Evolutionary conservation across 2,329 filamentous ascomycete species (phyloP), one percentile per base, ranked within the genome.

Genomic region (Onygena corvina): DNA sequence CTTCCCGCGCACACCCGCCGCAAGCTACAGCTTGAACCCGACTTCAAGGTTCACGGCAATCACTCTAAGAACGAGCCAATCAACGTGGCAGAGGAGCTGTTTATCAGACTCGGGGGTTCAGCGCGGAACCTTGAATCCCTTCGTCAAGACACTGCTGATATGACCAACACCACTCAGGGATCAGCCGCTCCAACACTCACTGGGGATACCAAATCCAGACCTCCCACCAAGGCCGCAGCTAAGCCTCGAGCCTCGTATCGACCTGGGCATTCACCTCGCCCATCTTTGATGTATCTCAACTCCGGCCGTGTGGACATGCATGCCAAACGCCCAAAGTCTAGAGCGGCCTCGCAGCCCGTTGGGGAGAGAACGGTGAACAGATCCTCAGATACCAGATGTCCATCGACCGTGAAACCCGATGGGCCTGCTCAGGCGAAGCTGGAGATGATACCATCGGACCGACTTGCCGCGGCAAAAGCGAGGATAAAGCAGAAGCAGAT

Each of bases 381-480:
- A 12, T 29, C 42, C 3, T 44, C 50, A n/a, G 50, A 35, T 16
- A 21, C 49, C 16, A 55, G 54, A 35, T 50, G 53, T 14, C 53
- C 40, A 36, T 5, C 49, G n/a, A 47, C 47, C 16, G 38, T 51
- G 14, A 45, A 30, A 3, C 40, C 48, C 6, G 49, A 51, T 7
- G 38, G 20, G 21, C 21, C 33, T 36, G 27, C 42, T 50, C 48
- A 46, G 9, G 18, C 48, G 1, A 52, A 54, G 38, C 46, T 57
- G 8, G 60, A 62, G 20, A 48, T 52, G 3, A 52, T 66, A 8
- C 54, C 63, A 3, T 50, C 63, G 2, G 66, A 68, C 25, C 60
- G 65, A 18, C 47, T 59, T 47, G 56, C 64, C 2, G 62, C 62
- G 7, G 65, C 66, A 3, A 58, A 63, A 49, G 62, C 60, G n/a